Evolutionary conservation across 345 rosid genomes (phyloP).

Genomic region (Luvunga scandens): DNA sequence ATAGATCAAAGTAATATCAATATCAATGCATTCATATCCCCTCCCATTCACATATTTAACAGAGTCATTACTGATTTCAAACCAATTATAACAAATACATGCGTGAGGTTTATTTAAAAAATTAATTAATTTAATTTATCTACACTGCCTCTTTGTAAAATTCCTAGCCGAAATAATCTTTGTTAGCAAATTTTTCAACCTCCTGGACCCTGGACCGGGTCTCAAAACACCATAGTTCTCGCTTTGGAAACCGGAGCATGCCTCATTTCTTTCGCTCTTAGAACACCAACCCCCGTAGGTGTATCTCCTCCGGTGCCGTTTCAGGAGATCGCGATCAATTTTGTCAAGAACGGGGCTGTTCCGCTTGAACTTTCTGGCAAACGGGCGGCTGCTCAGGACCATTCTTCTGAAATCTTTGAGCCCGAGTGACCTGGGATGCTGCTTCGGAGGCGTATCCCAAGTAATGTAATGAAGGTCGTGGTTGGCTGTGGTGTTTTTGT

Average conservation of each 20-base stretch:
- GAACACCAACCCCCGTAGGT: constrained; percentile 61
- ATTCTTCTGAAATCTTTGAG: constrained; percentile 63
- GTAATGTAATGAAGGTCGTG: constrained; percentile 84
- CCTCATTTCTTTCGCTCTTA: constrained; percentile 17
- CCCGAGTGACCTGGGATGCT: constrained; percentile 71
- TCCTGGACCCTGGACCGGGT: constrained; percentile 80
- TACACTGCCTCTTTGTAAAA: constrained; percentile 68
- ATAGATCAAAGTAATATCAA: not conserved
- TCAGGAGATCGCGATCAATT: constrained; percentile 75
- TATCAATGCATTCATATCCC: not conserved
- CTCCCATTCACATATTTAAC: not conserved
- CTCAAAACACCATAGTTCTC: constrained; percentile 44
- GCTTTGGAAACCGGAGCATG: constrained; percentile 29
- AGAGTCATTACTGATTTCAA: not conserved
- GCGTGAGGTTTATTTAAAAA: not conserved
- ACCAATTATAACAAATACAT: not conserved
- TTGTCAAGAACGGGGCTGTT: constrained; percentile 63
- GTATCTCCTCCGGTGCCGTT: constrained; percentile 35
- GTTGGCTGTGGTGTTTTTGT: constrained; percentile 77
- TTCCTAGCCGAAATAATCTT: constrained; percentile 46
- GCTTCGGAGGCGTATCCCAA: constrained; percentile 97
- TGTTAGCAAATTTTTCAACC: constrained; percentile 52
- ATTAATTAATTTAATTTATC: constrained; percentile 22
- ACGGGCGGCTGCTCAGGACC: constrained; percentile 72
- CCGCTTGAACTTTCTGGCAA: constrained; percentile 81